Evolutionary conservation across 805 yeast species (phyloP), one percentile per base, ranked within the genome.

Genomic region (Kregervanrija pseudodelftensis): DNA sequence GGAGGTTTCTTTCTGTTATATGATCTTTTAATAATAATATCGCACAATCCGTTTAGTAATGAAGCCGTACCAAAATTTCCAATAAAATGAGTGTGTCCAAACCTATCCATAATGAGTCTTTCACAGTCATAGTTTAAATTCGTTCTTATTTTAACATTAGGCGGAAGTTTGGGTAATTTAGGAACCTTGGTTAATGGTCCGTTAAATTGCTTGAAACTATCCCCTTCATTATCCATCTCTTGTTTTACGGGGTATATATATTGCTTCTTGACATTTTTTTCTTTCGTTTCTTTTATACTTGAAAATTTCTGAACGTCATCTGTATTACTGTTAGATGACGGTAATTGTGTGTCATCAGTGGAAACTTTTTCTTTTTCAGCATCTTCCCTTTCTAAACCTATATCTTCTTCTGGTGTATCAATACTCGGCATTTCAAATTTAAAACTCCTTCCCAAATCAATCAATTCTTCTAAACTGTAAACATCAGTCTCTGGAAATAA

Each of bases 41-140:
- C 73, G 47, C 75, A 69, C 8, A 72, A 48, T 1, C 73, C 69
- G 41, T 64, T 68, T 44, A 72, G 57, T 28, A 72, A 48, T 2
- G 73, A 68, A 0, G 74, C 70, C 1, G 76, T 71, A 17, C 76
- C 75, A 13, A 64, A 65, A 15, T 69, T 64, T 1, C 77, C 77
- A 42, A 73, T 67, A 46, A 68, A 73, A 53, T 73, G 77, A 0
- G 73, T 65, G 43, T 70, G 72, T 4, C 77, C 77, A 45, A 63
- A 66, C 16, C 64, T 56, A 48, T 73, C 78, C 57, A 66, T 65
- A 15, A 72, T 61, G 34, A 72, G 51, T n/a, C 69, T 48, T 42
- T 65, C 70, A 16, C 54, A 51, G 33, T 60, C 67, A 37, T 54
- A 50, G 22, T 50, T 50, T 22, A 22, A 22, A 11, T 47, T 37